phyloP scores from a whole-genome alignment of 345 rosid species.

The Isatis tinctoria region DNA sequence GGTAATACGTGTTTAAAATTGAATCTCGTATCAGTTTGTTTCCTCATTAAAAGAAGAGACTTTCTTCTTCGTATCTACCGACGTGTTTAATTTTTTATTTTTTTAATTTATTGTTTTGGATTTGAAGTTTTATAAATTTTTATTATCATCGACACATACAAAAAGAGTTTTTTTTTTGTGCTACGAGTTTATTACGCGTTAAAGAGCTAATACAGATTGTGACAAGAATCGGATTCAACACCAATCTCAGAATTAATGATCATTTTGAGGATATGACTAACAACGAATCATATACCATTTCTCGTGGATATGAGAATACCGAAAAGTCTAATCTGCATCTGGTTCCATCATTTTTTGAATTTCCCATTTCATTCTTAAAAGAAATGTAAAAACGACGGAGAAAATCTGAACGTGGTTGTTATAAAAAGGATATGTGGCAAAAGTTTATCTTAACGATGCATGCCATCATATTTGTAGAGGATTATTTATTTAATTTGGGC shows the following conservation, averaged over 20 bases:
- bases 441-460: background rate
- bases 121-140: background rate
- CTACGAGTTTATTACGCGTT: conserved; percentile 20
- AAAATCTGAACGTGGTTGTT: no score
- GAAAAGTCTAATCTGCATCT: background rate
- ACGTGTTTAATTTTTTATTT: conserved; percentile 18
- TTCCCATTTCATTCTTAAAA: background rate
- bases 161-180: background rate
- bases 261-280: conserved; percentile 1
- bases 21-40: conserved; percentile 1
- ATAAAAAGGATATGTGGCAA: background rate
- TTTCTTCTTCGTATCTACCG: conserved; percentile 15
- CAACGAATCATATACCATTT: conserved; percentile 26
- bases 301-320: background rate
- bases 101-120: conserved; percentile 8
- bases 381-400: background rate
- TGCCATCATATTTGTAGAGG: background rate
- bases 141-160: no score
- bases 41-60: conserved; percentile 2
- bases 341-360: background rate
- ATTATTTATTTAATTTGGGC: background rate
- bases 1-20: conserved; percentile 21
- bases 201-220: background rate
- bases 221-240: conserved; percentile 29
- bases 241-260: background rate